A percentile compares a stretch with the other conserved stretches of the same genome.
phyloP scores from a whole-genome alignment of 495 filamentous ascomycete species.

The Physcia stellaris region DNA sequence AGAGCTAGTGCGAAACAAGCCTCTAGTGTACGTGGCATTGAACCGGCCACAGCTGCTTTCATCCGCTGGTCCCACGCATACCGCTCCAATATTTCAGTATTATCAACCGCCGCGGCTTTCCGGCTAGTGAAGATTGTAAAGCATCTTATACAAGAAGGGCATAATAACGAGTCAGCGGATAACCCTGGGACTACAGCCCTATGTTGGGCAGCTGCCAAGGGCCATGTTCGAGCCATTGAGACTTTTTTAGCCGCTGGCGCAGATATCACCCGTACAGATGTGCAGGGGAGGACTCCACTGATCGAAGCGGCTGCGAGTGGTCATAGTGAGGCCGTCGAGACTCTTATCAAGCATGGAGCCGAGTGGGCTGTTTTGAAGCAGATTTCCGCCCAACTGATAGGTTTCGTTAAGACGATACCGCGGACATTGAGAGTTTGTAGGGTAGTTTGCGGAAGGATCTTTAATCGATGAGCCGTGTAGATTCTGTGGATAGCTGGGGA shows the following conservation, averaged over 20 bases:
- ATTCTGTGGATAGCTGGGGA: no score
- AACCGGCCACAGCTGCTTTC: not conserved
- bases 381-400: no score
- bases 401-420: no score
- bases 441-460: no score
- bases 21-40: not conserved
- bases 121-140: slow-evolving; percentile 1
- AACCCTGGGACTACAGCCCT: not conserved
- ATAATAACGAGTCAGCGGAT: not conserved
- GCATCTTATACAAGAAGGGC: slow-evolving; percentile 9
- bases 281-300: not conserved
- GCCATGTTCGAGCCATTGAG: not conserved
- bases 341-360: slow-evolving; percentile 1
- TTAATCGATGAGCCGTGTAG: no score
- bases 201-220: not conserved
- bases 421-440: no score
- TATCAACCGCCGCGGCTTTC: not conserved
- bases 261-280: not conserved
- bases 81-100: not conserved
- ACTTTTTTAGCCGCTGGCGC: not conserved
- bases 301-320: not conserved
- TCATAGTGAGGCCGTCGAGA: not conserved
- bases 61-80: not conserved
- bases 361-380: no score
- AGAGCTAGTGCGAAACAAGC: not conserved